Base-by-base conservation (phyloP, 495 filamentous ascomycete genomes). In the Talaromyces ruber region DNA sequence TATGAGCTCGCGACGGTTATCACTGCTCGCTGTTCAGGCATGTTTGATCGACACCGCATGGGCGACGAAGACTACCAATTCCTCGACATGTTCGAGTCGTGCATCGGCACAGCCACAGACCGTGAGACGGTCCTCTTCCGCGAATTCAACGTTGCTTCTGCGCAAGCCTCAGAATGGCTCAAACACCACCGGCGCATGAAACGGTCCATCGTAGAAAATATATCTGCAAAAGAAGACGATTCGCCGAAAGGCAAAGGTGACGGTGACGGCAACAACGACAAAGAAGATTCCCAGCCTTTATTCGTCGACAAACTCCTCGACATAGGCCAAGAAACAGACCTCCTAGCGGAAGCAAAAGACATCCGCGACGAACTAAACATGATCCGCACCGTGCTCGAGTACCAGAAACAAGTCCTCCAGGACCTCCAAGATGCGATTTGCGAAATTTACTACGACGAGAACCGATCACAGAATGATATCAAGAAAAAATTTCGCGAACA, bases 361-460 rank as follows among this genome's bases (percentile, higher is more conserved):
- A 88, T 90, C 62, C 79, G 84, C 6, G 87, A 89, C 63, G 87
- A 90, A 66, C 76, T 90, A n/a, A 85, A 85, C 69, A 90, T 90
- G 79, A 86, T 90, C 59, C 68, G 71, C 22, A 84, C 81, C 11
- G 81, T 90, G 0, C 72, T 88, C 1, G 77, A 85, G 9, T 77
- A 87, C 54, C 87, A 90, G 62, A 66, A 76, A 22, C 67, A 75
- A 29, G 81, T 87, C 8, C 73, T 88, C 0, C 69, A 68, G 0
- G 80, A 84, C 63, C 76, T 88, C 16, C 79, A 85, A 61, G 71
- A 75, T n/a, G 77, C 80, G 5, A 70, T 87, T 34, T 79, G 77
- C 58, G 74, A 79, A 45, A 81, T 82, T 28, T 79, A 81, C 34
- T 67, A 74, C 30, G 71, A 74, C 39, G 69, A 81, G 64, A 67